phyloP scores from a whole-genome alignment of 1,284 basidiomycete genomes.

The Papiliotrema fonsecae region DNA sequence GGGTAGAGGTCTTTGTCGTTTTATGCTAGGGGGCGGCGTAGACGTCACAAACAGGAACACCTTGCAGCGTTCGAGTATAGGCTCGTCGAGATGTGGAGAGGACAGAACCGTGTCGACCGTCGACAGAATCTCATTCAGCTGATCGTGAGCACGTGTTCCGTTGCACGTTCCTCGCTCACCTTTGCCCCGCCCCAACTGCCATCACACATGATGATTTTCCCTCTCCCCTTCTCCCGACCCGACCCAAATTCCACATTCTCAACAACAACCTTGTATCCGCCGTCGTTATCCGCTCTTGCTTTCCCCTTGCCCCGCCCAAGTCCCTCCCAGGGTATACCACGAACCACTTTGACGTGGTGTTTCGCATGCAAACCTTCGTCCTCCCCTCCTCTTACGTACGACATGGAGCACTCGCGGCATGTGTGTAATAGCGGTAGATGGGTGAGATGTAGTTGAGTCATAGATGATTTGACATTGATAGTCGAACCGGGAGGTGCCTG shows the following conservation, averaged over 20 bases:
- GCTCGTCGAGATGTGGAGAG: constrained; percentile 39
- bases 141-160: background rate
- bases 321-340: constrained; percentile 47
- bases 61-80: constrained; percentile 43
- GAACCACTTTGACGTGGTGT: constrained; percentile 46
- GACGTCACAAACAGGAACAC: constrained; percentile 46
- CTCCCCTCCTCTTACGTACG: constrained; percentile 47
- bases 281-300: constrained; percentile 2
- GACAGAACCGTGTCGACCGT: constrained; percentile 49
- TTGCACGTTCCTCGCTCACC: constrained; percentile 17
- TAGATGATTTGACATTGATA: constrained; percentile 1
- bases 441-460: constrained; percentile 35
- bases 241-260: constrained; percentile 19
- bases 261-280: constrained; percentile 26
- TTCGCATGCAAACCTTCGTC: constrained; percentile 44
- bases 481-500: too few species aligned
- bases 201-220: constrained; percentile 39
- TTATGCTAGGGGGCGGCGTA: constrained; percentile 22
- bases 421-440: constrained; percentile 32
- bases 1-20: constrained; percentile 1
- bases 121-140: constrained; percentile 45
- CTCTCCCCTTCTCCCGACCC: constrained; percentile 17
- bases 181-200: constrained; percentile 23
- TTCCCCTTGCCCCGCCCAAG: constrained; percentile 13
- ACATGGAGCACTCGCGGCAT: constrained; percentile 48